Evolutionary conservation across 805 yeast species (phyloP).

Genomic region (Saturnispora zaruensis): DNA sequence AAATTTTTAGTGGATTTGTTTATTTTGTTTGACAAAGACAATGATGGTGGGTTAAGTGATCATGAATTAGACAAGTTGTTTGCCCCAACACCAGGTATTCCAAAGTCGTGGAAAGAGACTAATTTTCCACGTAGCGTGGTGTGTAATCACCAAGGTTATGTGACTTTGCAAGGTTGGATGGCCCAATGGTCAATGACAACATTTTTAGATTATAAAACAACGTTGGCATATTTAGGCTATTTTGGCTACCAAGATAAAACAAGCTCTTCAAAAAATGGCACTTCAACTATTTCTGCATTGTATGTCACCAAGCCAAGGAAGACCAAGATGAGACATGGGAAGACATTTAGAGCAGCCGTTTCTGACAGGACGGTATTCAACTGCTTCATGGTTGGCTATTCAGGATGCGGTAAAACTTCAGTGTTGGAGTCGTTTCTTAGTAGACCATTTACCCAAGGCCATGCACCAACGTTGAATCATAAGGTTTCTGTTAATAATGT

Average conservation of each 20-base stretch:
- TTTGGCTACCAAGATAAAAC: conserved; percentile 65
- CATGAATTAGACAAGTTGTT: conserved; percentile 62
- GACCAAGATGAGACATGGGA: conserved; percentile 56
- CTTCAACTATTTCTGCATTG: conserved; percentile 39
- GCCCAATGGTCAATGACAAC: conserved; percentile 99
- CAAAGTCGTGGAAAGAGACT: conserved; percentile 75
- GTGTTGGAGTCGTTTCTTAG: conserved; percentile 74
- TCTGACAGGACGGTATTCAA: conserved; percentile 86
- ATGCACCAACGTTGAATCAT: conserved; percentile 77
- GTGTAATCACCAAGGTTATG: conserved; percentile 79
- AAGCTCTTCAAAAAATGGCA: conserved; percentile 12
- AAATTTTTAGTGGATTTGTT: conserved; percentile 86
- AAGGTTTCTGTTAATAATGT: conserved; percentile 84
- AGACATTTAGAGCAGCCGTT: conserved; percentile 55
- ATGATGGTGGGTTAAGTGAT: conserved; percentile 89
- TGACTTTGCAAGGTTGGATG: conserved; percentile 95
- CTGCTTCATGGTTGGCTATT: conserved; percentile 80
- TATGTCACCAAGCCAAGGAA: conserved; percentile 78
- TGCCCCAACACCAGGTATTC: conserved; percentile 89
- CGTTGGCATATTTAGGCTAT: conserved; percentile 82
- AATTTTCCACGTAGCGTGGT: conserved; percentile 85
- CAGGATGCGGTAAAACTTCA: conserved; percentile 82
- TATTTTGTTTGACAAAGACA: conserved; percentile 81
- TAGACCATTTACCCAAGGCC: conserved; percentile 57
- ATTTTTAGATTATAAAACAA: conserved; percentile 70